Base-by-base conservation (phyloP, 192 early-diverging fungal species). In the Coemansia guatemalensis region DNA sequence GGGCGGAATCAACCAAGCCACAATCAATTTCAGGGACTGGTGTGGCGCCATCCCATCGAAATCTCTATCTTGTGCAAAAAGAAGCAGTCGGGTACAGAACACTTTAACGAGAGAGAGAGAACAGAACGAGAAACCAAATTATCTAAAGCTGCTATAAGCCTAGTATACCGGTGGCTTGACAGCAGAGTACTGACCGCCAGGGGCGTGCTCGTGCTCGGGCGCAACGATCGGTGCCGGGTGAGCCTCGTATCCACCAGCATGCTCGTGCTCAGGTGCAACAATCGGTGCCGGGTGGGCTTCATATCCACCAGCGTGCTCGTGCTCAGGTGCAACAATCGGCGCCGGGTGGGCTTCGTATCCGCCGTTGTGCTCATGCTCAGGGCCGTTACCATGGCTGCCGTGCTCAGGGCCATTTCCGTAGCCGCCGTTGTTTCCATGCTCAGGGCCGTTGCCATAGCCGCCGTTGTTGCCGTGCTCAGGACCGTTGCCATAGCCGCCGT, bases 161-260 rank as follows among this genome's bases (percentile, higher is more conserved):
- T 58, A 58, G 56, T 58, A 58, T 8, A 20, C 56, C 2, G 56
- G 39, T 0, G 56, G 56, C 56, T 58, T 58, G 39, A 23, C 56
- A 14, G 30, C 30, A 32, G 30, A 32, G 30, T 32, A 32, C 30
- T 54, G 27, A 12, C 53, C 53, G 25, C 4, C 3, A 32, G 30
- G 8, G 8, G 25, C 50, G 23, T 55, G 24, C 53, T 55, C 55
- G 22, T 35, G 55, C 25, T 27, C 55, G 26, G 55, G 55, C 4
- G 55, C 55, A 22, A 29, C 55, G 30, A 18, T 49, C 5, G 48
- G 48, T 5, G 48, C 48, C 18, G 48, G 48, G 48, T 18, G n/a
- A 22, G 56, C 29, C 24, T 41, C 22, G 44, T 53, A 26, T 21
- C 50, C 48, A 27, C n/a, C 26, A 22, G n/a, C 23, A 32, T 35